Evolutionary conservation across 345 rosid species (phyloP).

Genomic region (Litchi chinensis): DNA sequence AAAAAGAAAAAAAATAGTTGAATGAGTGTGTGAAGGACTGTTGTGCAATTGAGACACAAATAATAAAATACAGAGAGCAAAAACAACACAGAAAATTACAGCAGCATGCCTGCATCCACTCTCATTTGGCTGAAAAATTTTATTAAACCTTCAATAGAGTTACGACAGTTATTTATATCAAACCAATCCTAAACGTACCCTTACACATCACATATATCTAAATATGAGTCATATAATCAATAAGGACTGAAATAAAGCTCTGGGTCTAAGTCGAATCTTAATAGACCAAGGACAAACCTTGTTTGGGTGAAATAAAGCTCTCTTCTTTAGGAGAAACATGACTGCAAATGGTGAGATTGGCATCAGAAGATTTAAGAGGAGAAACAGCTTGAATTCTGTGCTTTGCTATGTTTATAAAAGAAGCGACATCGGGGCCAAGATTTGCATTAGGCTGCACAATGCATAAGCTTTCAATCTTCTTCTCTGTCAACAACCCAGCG

Average conservation of each 20-base stretch:
- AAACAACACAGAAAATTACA: too few relatives aligned
- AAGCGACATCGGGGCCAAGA: conserved; percentile 20
- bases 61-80: too few relatives aligned
- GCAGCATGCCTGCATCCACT: too few relatives aligned
- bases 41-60: not conserved
- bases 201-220: too few relatives aligned
- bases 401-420: conserved; percentile 28
- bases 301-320: not conserved
- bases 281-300: conserved; percentile 29
- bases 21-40: too few relatives aligned
- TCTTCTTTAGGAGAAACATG: not conserved
- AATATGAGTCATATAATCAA: too few relatives aligned
- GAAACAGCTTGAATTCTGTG: conserved; percentile 18
- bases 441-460: conserved; percentile 20
- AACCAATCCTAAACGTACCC: too few relatives aligned
- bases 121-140: too few relatives aligned
- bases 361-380: not conserved
- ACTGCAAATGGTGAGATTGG: not conserved
- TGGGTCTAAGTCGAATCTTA: not conserved
- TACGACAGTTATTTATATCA: too few relatives aligned
- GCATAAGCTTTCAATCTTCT: conserved; percentile 44
- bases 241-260: not conserved
- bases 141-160: too few relatives aligned
- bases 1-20: not conserved
- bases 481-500: conserved; percentile 14